phyloP scores from a whole-genome alignment of 345 rosid genomes.

The Eucalyptus curtisii region DNA sequence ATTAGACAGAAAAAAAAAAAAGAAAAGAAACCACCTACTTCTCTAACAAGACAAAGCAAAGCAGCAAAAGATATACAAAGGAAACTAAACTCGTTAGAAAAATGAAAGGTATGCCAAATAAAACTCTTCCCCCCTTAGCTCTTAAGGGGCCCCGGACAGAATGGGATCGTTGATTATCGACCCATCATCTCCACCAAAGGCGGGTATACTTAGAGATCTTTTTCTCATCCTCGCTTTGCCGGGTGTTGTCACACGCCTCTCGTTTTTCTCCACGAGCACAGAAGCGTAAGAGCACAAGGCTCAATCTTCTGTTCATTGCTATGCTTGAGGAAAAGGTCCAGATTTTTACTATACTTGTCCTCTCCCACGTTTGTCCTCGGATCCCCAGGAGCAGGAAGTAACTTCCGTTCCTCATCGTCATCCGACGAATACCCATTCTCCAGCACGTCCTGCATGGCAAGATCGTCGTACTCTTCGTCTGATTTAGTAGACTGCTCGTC shows the following conservation, averaged over 20 bases:
- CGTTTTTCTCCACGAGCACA: conserved; percentile 26
- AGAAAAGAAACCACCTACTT: not conserved
- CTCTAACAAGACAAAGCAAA: not conserved
- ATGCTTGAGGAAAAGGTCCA: conserved; percentile 37
- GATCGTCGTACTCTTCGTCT: conserved; percentile 96
- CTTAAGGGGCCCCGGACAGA: conserved; percentile 35
- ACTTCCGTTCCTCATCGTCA: conserved; percentile 40
- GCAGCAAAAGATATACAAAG: not conserved
- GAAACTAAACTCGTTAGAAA: not conserved
- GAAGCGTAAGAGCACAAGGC: conserved; percentile 37
- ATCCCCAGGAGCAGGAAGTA: not conserved
- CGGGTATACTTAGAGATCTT: conserved; percentile 84
- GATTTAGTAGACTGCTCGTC: conserved; percentile 93
- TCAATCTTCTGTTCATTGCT: conserved; percentile 31
- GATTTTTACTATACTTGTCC: conserved; percentile 47
- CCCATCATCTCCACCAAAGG: conserved; percentile 44
- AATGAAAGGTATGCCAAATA: not conserved
- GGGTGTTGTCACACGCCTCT: conserved; percentile 8
- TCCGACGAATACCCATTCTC: conserved; percentile 62
- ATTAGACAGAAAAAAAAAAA: not conserved
- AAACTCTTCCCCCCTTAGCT: conserved; percentile 8
- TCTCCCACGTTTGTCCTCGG: not conserved
- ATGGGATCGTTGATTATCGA: conserved; percentile 35
- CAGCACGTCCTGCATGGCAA: conserved; percentile 67
- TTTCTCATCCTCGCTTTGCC: conserved; percentile 32